phyloP scores from a whole-genome alignment of 805 yeast species.

The Candida pseudofarinosa region DNA sequence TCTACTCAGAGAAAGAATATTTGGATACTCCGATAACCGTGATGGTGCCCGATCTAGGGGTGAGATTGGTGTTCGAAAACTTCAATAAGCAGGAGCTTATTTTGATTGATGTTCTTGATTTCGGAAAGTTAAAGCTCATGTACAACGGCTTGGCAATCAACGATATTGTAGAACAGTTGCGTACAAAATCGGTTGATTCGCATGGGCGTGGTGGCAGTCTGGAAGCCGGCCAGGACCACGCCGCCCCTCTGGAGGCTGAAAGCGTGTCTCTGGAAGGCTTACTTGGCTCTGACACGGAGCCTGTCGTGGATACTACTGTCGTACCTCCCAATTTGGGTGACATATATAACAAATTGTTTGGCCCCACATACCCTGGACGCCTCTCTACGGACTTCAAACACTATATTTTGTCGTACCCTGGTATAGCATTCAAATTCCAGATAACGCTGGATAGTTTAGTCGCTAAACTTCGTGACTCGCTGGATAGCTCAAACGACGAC shows the following conservation, averaged over 20 bases:
- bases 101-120: constrained; percentile 26
- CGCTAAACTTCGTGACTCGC: constrained; percentile 7
- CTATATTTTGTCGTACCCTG: constrained; percentile 53
- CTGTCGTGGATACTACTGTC: neutral
- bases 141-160: constrained; percentile 33
- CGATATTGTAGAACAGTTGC: constrained; percentile 14
- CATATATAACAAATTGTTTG: constrained; percentile 54
- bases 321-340: constrained; percentile 27
- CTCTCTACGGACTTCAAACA: constrained; percentile 17
- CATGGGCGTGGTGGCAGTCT: neutral
- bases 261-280: neutral
- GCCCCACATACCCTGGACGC: constrained; percentile 59
- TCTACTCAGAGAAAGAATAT: constrained; percentile 26
- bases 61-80: constrained; percentile 26
- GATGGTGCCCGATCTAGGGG: constrained; percentile 20
- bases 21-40: constrained; percentile 30
- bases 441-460: constrained; percentile 17
- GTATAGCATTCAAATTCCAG: constrained; percentile 49
- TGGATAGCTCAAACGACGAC: constrained; percentile 14
- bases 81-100: constrained; percentile 21
- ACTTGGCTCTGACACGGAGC: neutral
- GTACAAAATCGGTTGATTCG: neutral
- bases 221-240: neutral
- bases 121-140: constrained; percentile 17
- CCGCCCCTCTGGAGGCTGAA: neutral